phyloP scores from a whole-genome alignment of 2,329 filamentous ascomycete species.

The Colletotrichum sojae region DNA sequence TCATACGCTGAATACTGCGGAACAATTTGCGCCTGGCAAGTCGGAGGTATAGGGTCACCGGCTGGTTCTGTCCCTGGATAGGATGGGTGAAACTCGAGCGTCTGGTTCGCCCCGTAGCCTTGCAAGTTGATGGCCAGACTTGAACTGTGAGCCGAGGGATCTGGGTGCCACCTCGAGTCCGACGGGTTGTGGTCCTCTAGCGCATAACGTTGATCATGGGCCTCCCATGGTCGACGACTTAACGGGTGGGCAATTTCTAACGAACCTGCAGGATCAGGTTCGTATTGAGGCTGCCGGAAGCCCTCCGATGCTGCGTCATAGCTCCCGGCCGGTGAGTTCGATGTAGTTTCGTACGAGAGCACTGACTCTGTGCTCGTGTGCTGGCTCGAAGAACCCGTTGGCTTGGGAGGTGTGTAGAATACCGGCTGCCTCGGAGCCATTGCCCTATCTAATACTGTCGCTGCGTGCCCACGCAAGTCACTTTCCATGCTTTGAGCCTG shows the following conservation, averaged over 20 bases:
- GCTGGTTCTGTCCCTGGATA: slow-evolving; percentile 3
- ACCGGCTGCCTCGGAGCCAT: slow-evolving; percentile 53
- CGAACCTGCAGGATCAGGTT: not conserved
- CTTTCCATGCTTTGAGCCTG: not conserved
- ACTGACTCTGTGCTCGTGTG: not conserved
- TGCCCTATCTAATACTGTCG: slow-evolving; percentile 52
- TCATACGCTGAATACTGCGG: slow-evolving; percentile 19
- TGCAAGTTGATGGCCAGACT: slow-evolving; percentile 8
- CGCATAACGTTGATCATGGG: no score
- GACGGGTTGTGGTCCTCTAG: not conserved
- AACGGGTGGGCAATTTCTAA: slow-evolving; percentile 2
- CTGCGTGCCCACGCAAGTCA: slow-evolving; percentile 1
- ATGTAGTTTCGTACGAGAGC: slow-evolving; percentile 8
- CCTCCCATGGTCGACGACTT: no score
- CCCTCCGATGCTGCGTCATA: slow-evolving; percentile 13
- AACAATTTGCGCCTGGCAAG: slow-evolving; percentile 4
- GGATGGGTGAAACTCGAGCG: slow-evolving; percentile 16
- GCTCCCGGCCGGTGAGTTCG: slow-evolving; percentile 19
- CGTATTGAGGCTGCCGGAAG: slow-evolving; percentile 16
- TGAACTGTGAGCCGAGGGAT: not conserved
- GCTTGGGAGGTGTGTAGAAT: not conserved
- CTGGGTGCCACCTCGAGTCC: slow-evolving; percentile 4
- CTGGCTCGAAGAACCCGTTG: slow-evolving; percentile 4
- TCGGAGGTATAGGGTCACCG: slow-evolving; percentile 3
- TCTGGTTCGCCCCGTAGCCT: slow-evolving; percentile 16